Conservation (phyloP, 768 basidiomycete genomes). For the Termitomyces sp. region DNA sequence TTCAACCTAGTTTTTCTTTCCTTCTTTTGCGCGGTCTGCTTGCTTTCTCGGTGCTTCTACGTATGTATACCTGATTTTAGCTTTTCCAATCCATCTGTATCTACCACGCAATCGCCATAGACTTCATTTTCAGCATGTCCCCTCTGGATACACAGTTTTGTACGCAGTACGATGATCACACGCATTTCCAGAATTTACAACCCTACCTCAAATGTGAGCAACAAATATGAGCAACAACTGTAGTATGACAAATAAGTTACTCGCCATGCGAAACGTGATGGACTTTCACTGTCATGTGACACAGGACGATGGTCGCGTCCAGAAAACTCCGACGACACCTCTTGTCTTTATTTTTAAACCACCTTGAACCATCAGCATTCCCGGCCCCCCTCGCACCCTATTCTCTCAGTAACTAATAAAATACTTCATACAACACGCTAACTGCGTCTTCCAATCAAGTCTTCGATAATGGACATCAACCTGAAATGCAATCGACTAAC, state of each 20-base stretch:
- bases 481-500: constrained; percentile 78
- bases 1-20: constrained; percentile 48
- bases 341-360: not conserved
- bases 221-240: not conserved
- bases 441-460: not conserved
- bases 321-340: not conserved
- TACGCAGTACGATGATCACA: constrained; percentile 6
- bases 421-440: too few relatives aligned
- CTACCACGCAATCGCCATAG: constrained; percentile 15
- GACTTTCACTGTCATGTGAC: not conserved
- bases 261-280: not conserved
- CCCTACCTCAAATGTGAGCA: not conserved
- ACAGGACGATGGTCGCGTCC: not conserved
- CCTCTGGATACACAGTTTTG: not conserved
- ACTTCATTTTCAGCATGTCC: constrained; percentile 10
- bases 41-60: constrained; percentile 8
- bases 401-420: not conserved
- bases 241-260: too few relatives aligned
- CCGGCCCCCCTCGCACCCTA: not conserved
- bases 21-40: constrained; percentile 4
- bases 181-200: not conserved
- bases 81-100: constrained; percentile 11
- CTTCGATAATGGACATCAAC: constrained; percentile 61
- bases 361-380: not conserved
- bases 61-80: constrained; percentile 15